Evolutionary conservation across 257 asterid species (phyloP).

Genomic region (Pogostemon cablin): DNA sequence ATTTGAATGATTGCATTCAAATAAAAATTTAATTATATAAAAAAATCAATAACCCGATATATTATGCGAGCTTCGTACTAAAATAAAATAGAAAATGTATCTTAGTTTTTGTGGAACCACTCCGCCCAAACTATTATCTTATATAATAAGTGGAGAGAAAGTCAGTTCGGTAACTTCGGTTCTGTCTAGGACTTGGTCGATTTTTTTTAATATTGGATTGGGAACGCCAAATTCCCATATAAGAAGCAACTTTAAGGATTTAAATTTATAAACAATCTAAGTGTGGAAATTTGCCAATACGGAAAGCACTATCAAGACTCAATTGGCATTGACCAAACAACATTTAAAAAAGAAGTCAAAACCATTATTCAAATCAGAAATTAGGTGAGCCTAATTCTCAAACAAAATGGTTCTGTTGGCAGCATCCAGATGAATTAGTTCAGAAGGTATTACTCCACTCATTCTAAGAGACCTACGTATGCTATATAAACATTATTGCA

Average conservation of each 20-base stretch:
- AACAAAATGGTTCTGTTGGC: conserved; percentile 54
- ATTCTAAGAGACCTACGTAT: background rate
- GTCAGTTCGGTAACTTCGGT: too few species aligned
- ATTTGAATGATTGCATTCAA: too few species aligned
- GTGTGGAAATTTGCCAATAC: conserved; percentile 15
- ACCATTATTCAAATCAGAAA: conserved; percentile 35
- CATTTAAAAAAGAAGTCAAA: conserved; percentile 18
- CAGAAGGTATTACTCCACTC: conserved; percentile 62
- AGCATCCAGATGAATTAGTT: conserved; percentile 49
- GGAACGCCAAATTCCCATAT: conserved; percentile 17
- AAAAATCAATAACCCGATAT: too few species aligned
- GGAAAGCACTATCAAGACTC: conserved; percentile 27
- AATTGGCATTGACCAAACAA: conserved; percentile 15
- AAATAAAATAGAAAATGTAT: too few species aligned
- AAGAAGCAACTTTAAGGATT: background rate
- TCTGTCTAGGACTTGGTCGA: too few species aligned
- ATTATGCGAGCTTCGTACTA: too few species aligned
- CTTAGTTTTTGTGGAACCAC: too few species aligned
- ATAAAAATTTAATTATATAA: too few species aligned
- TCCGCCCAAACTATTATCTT: too few species aligned
- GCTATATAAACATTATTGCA: background rate
- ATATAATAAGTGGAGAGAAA: too few species aligned
- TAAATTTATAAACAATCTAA: background rate
- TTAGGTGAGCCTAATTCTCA: conserved; percentile 66
- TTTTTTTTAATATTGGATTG: too few species aligned